Evolutionary conservation across 2,329 filamentous ascomycete species (phyloP), one percentile per base, ranked within the genome.

Genomic region (Phyllosticta capitalensis): DNA sequence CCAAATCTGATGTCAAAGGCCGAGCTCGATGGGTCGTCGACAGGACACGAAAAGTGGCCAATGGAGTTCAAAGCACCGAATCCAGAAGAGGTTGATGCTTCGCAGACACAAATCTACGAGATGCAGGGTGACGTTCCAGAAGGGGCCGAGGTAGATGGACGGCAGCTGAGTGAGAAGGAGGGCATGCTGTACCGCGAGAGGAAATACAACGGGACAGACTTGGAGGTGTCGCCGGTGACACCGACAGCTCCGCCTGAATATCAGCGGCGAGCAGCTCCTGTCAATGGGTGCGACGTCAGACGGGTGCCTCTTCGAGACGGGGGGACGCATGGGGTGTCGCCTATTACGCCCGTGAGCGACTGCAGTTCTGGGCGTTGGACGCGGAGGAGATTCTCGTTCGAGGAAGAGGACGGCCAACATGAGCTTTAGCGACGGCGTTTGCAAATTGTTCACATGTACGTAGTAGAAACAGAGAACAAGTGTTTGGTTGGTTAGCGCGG

Each of bases 121-220:
- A 82, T 79, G 67, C 78, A 79, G 0, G 82, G 82, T 1, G 81
- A 81, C 9, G 79, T 84, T 68, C 79, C 79, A 17, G 75, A 76
- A 50, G 76, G 78, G 58, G 79, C 78, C 61, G 76, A 79, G 67
- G 77, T 77, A 53, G 77, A 74, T 55, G 76, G 77, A 28, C 74
- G 72, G 19, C 70, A 76, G 61, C 66, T 79, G 38, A 74, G 72
- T 20, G 78, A 79, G 66, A 80, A 80, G 63, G 76, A 80, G 60
- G 73, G 75, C 38, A 73, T 79, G 68, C 68, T 73, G 61, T 68
- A 73, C 20, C 71, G 78, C 19, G 77, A 79, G 65, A 67, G 68
- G 60, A 67, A 72, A 54, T 76, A 77, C 65, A 79, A 79, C 54
- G 78, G 78, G 14, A 67, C 76, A 2, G 73, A 76, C 59, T 68